These are phyloP conservation scores for Tilletia caries DNA, from an alignment of 1,284 basidiomycete species.

Conservation along the genomic window DNA sequence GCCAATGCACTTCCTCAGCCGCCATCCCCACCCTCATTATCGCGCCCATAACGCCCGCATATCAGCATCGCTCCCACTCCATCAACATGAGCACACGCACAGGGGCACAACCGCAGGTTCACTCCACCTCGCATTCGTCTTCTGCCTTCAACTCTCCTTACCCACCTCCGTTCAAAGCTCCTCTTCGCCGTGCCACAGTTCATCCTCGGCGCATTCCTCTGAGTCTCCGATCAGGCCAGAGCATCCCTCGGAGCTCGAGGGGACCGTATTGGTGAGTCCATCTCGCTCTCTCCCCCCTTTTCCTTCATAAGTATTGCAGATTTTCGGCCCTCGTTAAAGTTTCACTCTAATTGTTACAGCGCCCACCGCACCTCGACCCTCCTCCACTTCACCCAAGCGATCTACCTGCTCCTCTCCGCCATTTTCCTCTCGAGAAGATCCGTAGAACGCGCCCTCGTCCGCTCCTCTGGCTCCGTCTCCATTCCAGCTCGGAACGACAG, in stretches of 20 bases:
- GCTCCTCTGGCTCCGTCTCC: slow-evolving; percentile 11
- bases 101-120: not conserved
- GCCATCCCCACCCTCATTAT: slow-evolving; percentile 2
- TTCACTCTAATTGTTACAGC: no score
- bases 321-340: no score
- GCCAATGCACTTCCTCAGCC: not conserved
- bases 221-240: slow-evolving; percentile 85
- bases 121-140: not conserved
- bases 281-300: no score
- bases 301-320: no score
- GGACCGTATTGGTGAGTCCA: slow-evolving; percentile 21
- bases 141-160: slow-evolving; percentile 10
- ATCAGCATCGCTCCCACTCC: slow-evolving; percentile 16
- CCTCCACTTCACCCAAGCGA: slow-evolving; percentile 77
- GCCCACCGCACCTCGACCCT: slow-evolving; percentile 72
- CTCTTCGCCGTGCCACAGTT: slow-evolving; percentile 57
- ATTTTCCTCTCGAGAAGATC: slow-evolving; percentile 93
- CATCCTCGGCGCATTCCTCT: slow-evolving; percentile 63
- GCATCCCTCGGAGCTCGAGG: slow-evolving; percentile 78
- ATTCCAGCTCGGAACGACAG: not conserved
- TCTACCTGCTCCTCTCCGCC: slow-evolving; percentile 83
- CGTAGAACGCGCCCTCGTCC: slow-evolving; percentile 57
- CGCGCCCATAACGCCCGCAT: not conserved
- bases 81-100: slow-evolving; percentile 16
- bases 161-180: slow-evolving; percentile 53